Evolutionary conservation across 75 land plant species (phyloP), one percentile per base, ranked within the genome.

Genomic region (Isoetes taiwanensis): DNA sequence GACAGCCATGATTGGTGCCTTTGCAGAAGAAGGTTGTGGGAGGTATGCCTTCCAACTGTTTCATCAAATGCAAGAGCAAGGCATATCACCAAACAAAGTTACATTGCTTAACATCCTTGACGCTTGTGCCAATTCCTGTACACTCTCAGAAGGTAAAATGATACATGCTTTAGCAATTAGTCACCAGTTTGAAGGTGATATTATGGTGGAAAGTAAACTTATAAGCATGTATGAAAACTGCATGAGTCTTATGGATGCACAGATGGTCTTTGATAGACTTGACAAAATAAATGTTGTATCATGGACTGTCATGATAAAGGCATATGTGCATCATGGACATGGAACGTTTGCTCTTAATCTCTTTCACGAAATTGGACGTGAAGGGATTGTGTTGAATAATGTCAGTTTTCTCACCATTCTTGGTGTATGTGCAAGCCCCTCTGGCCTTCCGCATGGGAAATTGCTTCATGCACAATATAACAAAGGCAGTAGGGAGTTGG

Each of bases 221-320:
- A 24, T 63, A 9, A 55, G 34, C 38, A 63, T 63, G 65, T 63
- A 63, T 55, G 65, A 37, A 11, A 63, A 63, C 25, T 63, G 33
- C 32, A 60, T 58, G 9, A 30, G 33, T 38, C 16, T 56, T 55
- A 38, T 17, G 27, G 62, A 63, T 55, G 65, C 65, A 32, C 12
- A 11, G 35, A 16, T 28, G 25, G 33, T 63, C 16, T 63, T 63
- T 32, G 33, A 34, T 21, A 14, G 10, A 4, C 16, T 56, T 20
- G 14, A n/a, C 54, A 28, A 32, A 26, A 56, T 34, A 37, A 60
- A 63, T 63, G 25, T 54, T 28, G 63, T 63, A 16, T 30, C 34
- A 25, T 58, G 61, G 61, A 58, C 40, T 14, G 23, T 28, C 17
- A 38, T 58, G 19, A 58, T 58, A 41, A 39, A 30, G 19, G 42